phyloP scores from a whole-genome alignment of 2,329 filamentous ascomycete species.

The Daldinia sp. region DNA sequence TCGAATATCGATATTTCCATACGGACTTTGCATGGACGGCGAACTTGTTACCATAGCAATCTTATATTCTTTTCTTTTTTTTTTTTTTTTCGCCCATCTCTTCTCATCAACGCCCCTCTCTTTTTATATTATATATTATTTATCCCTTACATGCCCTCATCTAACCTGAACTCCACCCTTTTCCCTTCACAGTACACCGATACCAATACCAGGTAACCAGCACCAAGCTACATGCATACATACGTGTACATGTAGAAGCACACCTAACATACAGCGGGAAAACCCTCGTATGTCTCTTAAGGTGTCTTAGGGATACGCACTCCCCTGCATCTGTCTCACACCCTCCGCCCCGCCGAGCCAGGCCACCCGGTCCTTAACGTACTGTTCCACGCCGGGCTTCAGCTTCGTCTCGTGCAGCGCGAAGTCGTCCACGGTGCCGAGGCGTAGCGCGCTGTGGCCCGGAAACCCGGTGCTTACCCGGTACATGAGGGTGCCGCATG shows the following conservation, averaged over 20 bases:
- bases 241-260: too few species aligned
- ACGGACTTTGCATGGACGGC: not conserved
- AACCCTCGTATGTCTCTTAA: not conserved
- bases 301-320: not conserved
- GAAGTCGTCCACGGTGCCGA: slow-evolving; percentile 74
- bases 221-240: too few species aligned
- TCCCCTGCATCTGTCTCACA: slow-evolving; percentile 44
- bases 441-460: slow-evolving; percentile 61
- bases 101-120: not conserved
- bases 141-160: not conserved
- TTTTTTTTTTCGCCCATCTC: not conserved
- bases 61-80: not conserved
- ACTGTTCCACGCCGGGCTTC: slow-evolving; percentile 66
- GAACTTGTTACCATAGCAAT: not conserved
- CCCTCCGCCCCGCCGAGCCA: slow-evolving; percentile 61
- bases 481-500: slow-evolving; percentile 72
- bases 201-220: not conserved
- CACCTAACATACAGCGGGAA: too few species aligned
- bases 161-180: too few species aligned
- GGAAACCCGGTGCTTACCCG: slow-evolving; percentile 60
- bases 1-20: not conserved
- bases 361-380: slow-evolving; percentile 61
- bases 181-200: not conserved
- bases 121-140: not conserved
- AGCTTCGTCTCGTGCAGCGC: slow-evolving; percentile 67